Conservation (phyloP, 768 basidiomycete species). For the Hericium coralloides region DNA sequence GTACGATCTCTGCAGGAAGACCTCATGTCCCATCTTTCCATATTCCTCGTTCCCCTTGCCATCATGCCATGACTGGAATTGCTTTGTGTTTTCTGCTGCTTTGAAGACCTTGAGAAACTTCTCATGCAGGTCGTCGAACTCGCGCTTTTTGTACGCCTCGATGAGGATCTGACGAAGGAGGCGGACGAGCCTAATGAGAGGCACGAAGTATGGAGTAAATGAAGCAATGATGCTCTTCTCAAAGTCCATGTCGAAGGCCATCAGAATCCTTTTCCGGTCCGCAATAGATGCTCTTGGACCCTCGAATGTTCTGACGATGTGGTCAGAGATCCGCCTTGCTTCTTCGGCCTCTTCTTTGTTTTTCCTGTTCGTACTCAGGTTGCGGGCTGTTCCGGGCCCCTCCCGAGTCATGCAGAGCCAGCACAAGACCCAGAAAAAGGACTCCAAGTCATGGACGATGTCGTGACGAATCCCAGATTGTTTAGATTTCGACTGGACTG, state of each 20-base stretch:
- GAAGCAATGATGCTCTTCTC: neutral
- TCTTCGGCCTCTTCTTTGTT: neutral
- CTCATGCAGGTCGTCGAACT: neutral
- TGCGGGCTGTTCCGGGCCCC: neutral
- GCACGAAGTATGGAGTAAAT: neutral
- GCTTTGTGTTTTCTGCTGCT: too few species aligned
- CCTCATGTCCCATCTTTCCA: neutral
- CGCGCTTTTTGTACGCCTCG: neutral
- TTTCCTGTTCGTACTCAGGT: neutral
- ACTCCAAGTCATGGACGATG: neutral
- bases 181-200: neutral
- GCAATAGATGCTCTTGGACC: neutral
- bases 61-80: too few species aligned
- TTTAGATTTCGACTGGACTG: too few species aligned
- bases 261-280: neutral
- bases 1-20: neutral
- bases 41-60: neutral
- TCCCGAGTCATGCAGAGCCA: neutral
- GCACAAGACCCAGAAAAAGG: conserved; percentile 1
- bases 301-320: neutral
- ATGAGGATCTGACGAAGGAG: neutral
- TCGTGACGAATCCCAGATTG: neutral
- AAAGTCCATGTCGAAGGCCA: neutral
- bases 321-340: neutral
- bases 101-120: too few species aligned